A percentile compares a stretch with the other conserved stretches of the same genome.
Conservation (phyloP, 441 rosid genomes). For the Monsonia emarginata region DNA sequence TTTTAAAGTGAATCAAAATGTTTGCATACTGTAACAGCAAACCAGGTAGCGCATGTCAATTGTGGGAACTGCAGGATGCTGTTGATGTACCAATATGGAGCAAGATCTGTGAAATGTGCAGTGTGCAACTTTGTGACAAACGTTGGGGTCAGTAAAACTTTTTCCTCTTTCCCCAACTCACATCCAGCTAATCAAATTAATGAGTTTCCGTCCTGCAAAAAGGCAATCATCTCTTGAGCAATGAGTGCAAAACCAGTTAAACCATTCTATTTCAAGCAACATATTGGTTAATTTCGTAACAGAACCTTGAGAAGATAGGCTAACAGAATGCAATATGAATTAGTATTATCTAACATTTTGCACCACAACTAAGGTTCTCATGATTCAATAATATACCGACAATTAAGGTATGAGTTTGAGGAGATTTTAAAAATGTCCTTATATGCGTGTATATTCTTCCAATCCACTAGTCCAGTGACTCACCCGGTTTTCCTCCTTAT, state of each 20-base stretch:
- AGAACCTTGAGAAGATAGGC: not conserved
- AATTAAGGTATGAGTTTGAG: too few species aligned
- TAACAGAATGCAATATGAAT: too few species aligned
- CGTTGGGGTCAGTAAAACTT: constrained; percentile 57
- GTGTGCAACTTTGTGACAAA: constrained; percentile 84
- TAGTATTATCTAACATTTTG: too few species aligned
- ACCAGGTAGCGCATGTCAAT: constrained; percentile 88
- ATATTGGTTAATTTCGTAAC: not conserved
- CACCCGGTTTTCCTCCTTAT: too few species aligned
- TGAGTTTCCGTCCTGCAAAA: not conserved
- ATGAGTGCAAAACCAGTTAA: not conserved
- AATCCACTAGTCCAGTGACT: too few species aligned
- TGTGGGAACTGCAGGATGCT: constrained; percentile 95
- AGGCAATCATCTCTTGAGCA: not conserved
- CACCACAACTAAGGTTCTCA: too few species aligned
- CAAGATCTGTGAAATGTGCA: constrained; percentile 85
- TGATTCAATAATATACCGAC: too few species aligned
- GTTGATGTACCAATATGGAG: constrained; percentile 92
- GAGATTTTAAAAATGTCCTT: too few species aligned
- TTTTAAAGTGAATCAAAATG: not conserved
- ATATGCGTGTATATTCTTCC: too few species aligned
- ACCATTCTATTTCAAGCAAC: not conserved
- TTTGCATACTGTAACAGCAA: constrained; percentile 45
- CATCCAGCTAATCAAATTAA: not conserved
- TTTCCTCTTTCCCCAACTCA: constrained; percentile 1